A percentile compares a stretch with the other conserved stretches of the same genome.
phyloP scores from a whole-genome alignment of 2,329 filamentous ascomycete species.

The Rosellinia necatrix region DNA sequence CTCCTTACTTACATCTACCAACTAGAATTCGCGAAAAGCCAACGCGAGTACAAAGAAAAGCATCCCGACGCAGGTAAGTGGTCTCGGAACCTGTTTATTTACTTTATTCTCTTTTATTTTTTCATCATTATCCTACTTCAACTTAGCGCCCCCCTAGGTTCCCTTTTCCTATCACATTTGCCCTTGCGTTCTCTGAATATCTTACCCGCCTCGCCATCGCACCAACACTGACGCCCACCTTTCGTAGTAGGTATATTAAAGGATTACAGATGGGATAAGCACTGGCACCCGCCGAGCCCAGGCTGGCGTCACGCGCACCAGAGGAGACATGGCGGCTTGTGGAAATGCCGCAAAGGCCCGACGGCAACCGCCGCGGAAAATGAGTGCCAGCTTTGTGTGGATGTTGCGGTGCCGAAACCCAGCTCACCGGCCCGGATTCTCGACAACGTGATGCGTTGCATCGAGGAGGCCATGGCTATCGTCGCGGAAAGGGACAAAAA shows the following conservation, averaged over 20 bases:
- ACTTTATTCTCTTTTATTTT: not conserved
- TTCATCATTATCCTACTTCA: not conserved
- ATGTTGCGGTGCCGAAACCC: not conserved
- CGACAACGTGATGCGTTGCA: slow-evolving; percentile 21
- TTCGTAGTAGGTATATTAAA: slow-evolving; percentile 3
- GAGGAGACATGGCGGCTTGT: slow-evolving; percentile 32
- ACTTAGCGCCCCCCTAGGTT: too few relatives aligned
- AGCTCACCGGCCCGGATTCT: slow-evolving; percentile 4
- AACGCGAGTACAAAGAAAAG: slow-evolving; percentile 7
- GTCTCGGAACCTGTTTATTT: not conserved
- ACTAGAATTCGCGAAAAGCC: slow-evolving; percentile 20
- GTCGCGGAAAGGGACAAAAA: slow-evolving; percentile 29
- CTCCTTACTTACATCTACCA: slow-evolving; percentile 27
- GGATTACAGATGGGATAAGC: slow-evolving; percentile 31
- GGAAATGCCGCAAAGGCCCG: slow-evolving; percentile 32
- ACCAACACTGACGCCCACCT: slow-evolving; percentile 1
- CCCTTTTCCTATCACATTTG: too few relatives aligned
- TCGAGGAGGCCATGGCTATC: slow-evolving; percentile 27
- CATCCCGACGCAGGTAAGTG: slow-evolving; percentile 22
- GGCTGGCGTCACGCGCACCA: slow-evolving; percentile 29
- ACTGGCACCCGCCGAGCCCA: slow-evolving; percentile 32
- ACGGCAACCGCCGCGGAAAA: slow-evolving; percentile 21
- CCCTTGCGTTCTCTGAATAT: too few relatives aligned
- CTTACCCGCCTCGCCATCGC: too few relatives aligned
- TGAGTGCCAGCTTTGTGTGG: slow-evolving; percentile 11